Conservation (phyloP, 2,329 filamentous ascomycete species). For the Periconia digitata region DNA sequence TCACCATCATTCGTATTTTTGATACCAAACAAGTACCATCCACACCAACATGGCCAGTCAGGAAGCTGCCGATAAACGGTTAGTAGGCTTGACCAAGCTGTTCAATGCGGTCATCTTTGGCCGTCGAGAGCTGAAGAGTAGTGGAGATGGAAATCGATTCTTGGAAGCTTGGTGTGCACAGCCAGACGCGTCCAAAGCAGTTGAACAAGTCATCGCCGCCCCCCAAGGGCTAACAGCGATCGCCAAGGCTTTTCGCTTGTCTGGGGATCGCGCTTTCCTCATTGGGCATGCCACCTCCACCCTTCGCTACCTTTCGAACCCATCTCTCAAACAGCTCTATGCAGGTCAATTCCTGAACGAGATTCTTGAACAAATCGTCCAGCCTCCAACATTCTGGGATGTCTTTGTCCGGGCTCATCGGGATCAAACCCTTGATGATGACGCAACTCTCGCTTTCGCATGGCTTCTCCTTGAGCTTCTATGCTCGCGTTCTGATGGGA, state of each 20-base stretch:
- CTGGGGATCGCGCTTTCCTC: slow-evolving; percentile 48
- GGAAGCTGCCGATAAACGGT: slow-evolving; percentile 25
- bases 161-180: slow-evolving; percentile 53
- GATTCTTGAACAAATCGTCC: slow-evolving; percentile 50
- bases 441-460: slow-evolving; percentile 36
- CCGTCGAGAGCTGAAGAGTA: slow-evolving; percentile 40
- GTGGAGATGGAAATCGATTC: slow-evolving; percentile 48
- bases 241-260: slow-evolving; percentile 47
- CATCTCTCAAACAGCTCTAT: slow-evolving; percentile 52
- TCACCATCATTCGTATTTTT: not conserved
- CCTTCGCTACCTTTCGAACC: slow-evolving; percentile 44
- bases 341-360: slow-evolving; percentile 54
- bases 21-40: too few relatives aligned
- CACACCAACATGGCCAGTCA: slow-evolving; percentile 15
- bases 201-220: slow-evolving; percentile 36
- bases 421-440: slow-evolving; percentile 20
- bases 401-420: slow-evolving; percentile 43
- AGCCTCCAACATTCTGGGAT: slow-evolving; percentile 60
- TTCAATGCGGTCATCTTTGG: slow-evolving; percentile 46
- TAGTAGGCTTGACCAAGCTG: slow-evolving; percentile 38
- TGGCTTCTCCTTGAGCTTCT: slow-evolving; percentile 52
- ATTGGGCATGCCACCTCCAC: slow-evolving; percentile 41
- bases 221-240: slow-evolving; percentile 36
- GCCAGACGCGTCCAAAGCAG: slow-evolving; percentile 43
- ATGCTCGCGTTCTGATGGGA: slow-evolving; percentile 35